Evolutionary conservation across 2,329 filamentous ascomycete genomes (phyloP).

Genomic region (Torrubiellomyces zombiae): DNA sequence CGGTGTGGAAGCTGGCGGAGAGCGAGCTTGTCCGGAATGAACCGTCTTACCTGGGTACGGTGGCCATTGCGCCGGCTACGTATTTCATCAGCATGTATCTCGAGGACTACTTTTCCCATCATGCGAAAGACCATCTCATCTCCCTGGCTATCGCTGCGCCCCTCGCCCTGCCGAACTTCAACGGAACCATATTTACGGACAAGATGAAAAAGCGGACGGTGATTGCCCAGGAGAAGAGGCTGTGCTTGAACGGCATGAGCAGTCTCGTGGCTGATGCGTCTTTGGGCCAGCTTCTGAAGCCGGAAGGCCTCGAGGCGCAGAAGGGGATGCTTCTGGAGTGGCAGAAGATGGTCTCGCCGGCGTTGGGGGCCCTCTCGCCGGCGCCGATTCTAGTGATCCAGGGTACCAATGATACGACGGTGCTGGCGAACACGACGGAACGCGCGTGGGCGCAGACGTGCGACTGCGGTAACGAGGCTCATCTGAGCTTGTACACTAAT

Average conservation of each 20-base stretch:
- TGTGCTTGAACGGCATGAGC: conserved; percentile 5
- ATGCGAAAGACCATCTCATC: conserved; percentile 1
- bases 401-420: conserved; percentile 3
- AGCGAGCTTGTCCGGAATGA: conserved; percentile 3
- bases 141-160: conserved; percentile 2
- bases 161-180: conserved; percentile 1
- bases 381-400: conserved; percentile 6
- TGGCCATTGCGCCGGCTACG: conserved; percentile 5
- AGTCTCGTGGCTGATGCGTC: conserved; percentile 1
- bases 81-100: conserved; percentile 5
- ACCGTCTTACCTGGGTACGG: conserved; percentile 4
- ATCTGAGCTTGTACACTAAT: conserved; percentile 3
- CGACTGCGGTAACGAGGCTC: conserved; percentile 4
- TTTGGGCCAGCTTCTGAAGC: neutral
- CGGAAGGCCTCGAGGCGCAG: neutral
- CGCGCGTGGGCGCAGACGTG: conserved; percentile 2
- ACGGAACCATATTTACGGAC: neutral
- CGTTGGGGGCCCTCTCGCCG: conserved; percentile 2
- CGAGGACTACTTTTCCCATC: neutral
- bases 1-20: conserved; percentile 4
- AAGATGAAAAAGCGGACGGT: conserved; percentile 1
- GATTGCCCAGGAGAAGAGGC: conserved; percentile 2
- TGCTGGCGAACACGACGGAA: conserved; percentile 2
- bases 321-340: conserved; percentile 1
- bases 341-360: conserved; percentile 2